Conservation (phyloP, 169 alveolate genomes). For the Eimeria tenella region DNA sequence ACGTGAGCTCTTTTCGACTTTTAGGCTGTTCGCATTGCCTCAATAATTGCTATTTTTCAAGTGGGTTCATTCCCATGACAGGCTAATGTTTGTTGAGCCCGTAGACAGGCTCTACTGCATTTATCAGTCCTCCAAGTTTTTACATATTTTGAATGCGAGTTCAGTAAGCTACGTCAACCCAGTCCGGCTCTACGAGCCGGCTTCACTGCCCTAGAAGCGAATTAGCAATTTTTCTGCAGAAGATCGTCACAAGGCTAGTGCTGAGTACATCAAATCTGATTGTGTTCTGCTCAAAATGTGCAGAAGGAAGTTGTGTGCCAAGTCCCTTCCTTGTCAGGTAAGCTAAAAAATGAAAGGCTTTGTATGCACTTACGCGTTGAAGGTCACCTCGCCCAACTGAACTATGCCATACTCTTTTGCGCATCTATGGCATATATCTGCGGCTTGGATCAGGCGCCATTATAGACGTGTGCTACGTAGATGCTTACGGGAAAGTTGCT, state of each 20-base stretch:
- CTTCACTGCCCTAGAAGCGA: too few species aligned
- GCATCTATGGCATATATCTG: background rate
- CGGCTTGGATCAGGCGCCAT: constrained; percentile 23
- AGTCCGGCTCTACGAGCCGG: too few species aligned
- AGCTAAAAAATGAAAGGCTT: background rate
- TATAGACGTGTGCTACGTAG: constrained; percentile 52
- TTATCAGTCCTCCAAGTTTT: constrained; percentile 60
- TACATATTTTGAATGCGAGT: constrained; percentile 30
- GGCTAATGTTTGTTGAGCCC: constrained; percentile 61
- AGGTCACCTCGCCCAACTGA: background rate
- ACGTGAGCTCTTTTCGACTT: too few species aligned
- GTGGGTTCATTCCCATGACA: background rate
- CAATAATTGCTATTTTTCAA: too few species aligned
- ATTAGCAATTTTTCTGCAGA: too few species aligned
- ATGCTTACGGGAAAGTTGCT: constrained; percentile 53
- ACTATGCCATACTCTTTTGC: background rate
- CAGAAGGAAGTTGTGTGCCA: constrained; percentile 49
- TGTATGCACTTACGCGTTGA: background rate
- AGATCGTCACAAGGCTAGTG: too few species aligned
- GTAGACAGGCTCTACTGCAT: constrained; percentile 54
- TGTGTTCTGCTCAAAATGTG: background rate
- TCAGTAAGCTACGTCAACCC: constrained; percentile 3
- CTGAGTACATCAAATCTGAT: background rate
- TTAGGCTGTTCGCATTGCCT: too few species aligned
- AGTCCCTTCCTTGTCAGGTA: constrained; percentile 35